Evolutionary conservation across 1,284 basidiomycete genomes (phyloP).

Genomic region (Pholiota adiposa): DNA sequence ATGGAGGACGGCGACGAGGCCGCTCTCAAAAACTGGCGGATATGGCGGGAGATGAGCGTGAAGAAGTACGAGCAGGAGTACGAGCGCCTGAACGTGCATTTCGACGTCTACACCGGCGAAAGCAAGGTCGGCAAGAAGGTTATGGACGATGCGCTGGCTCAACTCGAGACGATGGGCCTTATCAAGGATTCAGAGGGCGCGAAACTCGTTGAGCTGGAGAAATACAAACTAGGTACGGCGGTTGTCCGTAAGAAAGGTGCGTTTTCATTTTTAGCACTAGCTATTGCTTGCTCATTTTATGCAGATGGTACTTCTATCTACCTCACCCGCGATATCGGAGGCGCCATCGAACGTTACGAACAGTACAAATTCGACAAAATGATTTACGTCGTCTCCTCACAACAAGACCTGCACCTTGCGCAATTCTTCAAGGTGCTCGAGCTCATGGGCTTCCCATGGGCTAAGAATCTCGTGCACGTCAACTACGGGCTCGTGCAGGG

Average conservation of each 20-base stretch:
- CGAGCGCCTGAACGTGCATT: conserved; percentile 88
- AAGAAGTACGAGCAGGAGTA: conserved; percentile 93
- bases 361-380: conserved; percentile 98
- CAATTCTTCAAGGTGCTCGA: conserved; percentile 97
- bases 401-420: conserved; percentile 92
- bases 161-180: conserved; percentile 60
- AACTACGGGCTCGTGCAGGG: conserved; percentile 94
- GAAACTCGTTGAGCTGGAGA: conserved; percentile 82
- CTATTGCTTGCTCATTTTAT: background rate
- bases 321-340: conserved; percentile 97
- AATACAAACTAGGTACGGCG: conserved; percentile 90
- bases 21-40: conserved; percentile 87
- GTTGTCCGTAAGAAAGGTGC: conserved; percentile 88
- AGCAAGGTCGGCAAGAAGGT: conserved; percentile 83
- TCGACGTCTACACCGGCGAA: conserved; percentile 96
- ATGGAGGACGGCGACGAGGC: conserved; percentile 95
- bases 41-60: conserved; percentile 93
- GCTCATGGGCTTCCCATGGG: conserved; percentile 91
- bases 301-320: conserved; percentile 97
- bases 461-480: conserved; percentile 82
- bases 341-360: conserved; percentile 90
- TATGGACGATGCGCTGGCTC: conserved; percentile 73
- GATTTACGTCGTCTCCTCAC: conserved; percentile 95
- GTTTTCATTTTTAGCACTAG: conserved; percentile 11
- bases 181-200: conserved; percentile 74